Evolutionary conservation across 129 eudicot species (phyloP), one percentile per base, ranked within the genome.

Genomic region (Flaveria robusta): DNA sequence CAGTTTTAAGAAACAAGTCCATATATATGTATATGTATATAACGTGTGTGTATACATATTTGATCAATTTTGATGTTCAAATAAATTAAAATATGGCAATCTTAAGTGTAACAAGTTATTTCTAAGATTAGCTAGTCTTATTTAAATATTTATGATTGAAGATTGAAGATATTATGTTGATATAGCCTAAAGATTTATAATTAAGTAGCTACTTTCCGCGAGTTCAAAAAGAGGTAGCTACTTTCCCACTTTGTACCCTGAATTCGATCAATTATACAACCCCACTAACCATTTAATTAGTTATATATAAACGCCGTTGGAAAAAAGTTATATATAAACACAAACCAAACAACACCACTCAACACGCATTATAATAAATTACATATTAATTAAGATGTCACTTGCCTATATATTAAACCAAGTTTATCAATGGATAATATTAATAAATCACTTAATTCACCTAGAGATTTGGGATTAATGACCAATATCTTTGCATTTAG

Each of bases 281-380:
- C 59, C 74, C 83, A 79, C 79, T 79, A 72, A 66, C 42, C 18
- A 51, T 70, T 70, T 58, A 60, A 29, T 2, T 59, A 14, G 15
- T 24, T 46, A 46, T 46, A 46, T 42, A 42, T 65, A 62, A 22
- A 49, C 49, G 49, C 55, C 37, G 37, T 3, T 31, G 37, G 4
- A 31, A 1, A 31, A 31, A 31, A 31, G 37, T 31, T 31, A 42
- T 42, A 8, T 71, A 49, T 65, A 62, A 22, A 62, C 49, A 62
- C 55, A 63, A 71, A 72, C 83, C 78, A 72, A 79, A 79, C 66
- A 64, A 18, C 83, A 50, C 74, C 83, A 79, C 83, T 52, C 39
- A 71, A 72, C 66, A 16, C 73, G 50, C 83, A 72, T 72, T 73
- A 79, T 64, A 43, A 51, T 54, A 66, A 46, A 63, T 26, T 41